Evolutionary conservation across 2,329 filamentous ascomycete species (phyloP).

Genomic region (Botryotinia narcissicola): DNA sequence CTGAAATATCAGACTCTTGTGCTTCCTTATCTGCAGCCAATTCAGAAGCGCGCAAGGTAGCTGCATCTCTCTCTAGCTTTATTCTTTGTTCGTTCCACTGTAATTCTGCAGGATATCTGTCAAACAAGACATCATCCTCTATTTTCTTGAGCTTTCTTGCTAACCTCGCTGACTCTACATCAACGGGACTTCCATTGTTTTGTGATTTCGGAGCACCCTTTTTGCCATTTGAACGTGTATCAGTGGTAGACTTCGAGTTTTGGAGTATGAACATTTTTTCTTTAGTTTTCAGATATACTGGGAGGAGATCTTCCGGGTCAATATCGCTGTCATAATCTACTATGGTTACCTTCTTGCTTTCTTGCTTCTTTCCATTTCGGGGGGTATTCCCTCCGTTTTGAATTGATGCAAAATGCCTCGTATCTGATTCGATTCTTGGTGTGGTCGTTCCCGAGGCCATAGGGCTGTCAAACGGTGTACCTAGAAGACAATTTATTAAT

Average conservation of each 20-base stretch:
- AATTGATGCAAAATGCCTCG: conserved; percentile 30
- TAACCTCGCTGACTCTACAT: conserved; percentile 57
- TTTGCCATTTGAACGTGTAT: conserved; percentile 26
- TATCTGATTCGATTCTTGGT: conserved; percentile 36
- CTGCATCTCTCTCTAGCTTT: conserved; percentile 60
- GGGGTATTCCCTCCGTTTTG: conserved; percentile 19
- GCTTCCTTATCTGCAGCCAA: conserved; percentile 28
- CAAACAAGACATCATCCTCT: conserved; percentile 74
- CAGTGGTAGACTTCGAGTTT: conserved; percentile 48
- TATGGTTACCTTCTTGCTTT: conserved; percentile 23
- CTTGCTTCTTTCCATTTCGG: conserved; percentile 27
- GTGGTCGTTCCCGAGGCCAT: conserved; percentile 37
- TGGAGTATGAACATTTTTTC: conserved; percentile 62
- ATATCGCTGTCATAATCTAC: conserved; percentile 66
- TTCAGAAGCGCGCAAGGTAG: conserved; percentile 44
- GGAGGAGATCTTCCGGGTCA: conserved; percentile 71
- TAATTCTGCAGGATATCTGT: conserved; percentile 61
- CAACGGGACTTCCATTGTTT: conserved; percentile 21
- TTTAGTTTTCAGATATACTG: conserved; percentile 75
- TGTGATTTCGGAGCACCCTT: conserved; percentile 24
- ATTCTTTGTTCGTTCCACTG: conserved; percentile 62
- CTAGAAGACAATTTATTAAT: conserved; percentile 27
- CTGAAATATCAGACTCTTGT: conserved; percentile 33
- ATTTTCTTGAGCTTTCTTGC: conserved; percentile 73
- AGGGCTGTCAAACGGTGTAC: conserved; percentile 37